Base-by-base conservation (phyloP, 805 yeast species). In the Starmerella floris region DNA sequence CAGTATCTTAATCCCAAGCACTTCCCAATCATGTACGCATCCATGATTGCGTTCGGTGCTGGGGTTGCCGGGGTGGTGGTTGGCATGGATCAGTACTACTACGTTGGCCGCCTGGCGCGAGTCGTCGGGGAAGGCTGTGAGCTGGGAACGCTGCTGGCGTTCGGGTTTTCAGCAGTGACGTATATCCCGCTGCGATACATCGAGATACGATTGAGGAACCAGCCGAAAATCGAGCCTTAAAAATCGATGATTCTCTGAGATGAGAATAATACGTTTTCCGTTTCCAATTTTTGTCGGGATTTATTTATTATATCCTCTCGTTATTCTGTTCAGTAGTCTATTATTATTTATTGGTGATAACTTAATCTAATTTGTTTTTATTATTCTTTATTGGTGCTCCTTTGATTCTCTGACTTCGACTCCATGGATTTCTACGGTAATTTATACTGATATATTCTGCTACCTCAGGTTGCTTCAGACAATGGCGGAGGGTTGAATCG, bases 31-130 rank as follows among this genome's bases (percentile, higher is more conserved):
- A 91, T 94, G 2, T 63, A 65, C 38, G 94, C 94, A 1, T 79
- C 94, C 0, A 61, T 77, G 3, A 52, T 68, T 17, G 70, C 85
- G 1, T 83, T 83, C 52, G 52, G 72, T 2, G 62, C 70, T 41
- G 95, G 94, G 35, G 77, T 77, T 16, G 80, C 74, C 0, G 94
- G 94, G 37, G 93, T 83, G 0, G 83, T 80, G 2, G 63, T 83
- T 19, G 94, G 94, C 5, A 84, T 84, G 95, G 70, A 81, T 22
- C 95, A 84, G 59, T 80, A 76, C 5, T 84, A 84, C 61, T 84
- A 79, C 69, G 66, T 71, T 5, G 95, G 94, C 0, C 83, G 83
- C 0, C 51, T 83, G 10, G 93, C 94, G 11, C 60, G 59, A 23
- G 53, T 65, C 4, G 63, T 80, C 15, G 93, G 93, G 19, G 76